Conservation (phyloP, 768 basidiomycete species). For the Podaxis sp. region DNA sequence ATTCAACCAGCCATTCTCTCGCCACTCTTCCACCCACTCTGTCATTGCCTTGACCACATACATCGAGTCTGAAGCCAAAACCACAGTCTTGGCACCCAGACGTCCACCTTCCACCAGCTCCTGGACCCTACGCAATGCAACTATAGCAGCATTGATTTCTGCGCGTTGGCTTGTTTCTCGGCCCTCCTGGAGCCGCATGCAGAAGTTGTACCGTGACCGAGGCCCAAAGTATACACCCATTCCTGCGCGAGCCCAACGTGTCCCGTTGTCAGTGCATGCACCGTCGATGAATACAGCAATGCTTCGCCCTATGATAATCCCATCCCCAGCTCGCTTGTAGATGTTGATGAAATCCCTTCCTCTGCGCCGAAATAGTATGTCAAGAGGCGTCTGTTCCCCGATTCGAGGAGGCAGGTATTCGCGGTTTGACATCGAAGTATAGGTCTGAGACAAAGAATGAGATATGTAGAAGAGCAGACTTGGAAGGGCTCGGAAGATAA, state of each 20-base stretch:
- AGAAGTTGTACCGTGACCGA: neutral
- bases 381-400: neutral
- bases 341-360: conserved; percentile 2
- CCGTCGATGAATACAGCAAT: conserved; percentile 15
- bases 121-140: conserved; percentile 1
- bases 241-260: conserved; percentile 11
- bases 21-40: conserved; percentile 14
- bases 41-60: conserved; percentile 15
- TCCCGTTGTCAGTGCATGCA: conserved; percentile 13
- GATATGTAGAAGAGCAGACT: neutral
- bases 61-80: conserved; percentile 7
- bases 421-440: neutral
- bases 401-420: neutral
- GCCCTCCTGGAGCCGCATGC: neutral
- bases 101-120: neutral
- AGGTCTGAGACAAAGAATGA: neutral
- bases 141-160: conserved; percentile 1
- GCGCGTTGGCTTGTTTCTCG: conserved; percentile 12
- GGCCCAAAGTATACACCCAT: conserved; percentile 14
- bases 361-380: neutral
- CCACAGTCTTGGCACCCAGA: neutral
- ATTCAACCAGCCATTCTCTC: conserved; percentile 11
- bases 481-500: neutral
- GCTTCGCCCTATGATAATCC: neutral
- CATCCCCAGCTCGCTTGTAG: neutral